Base-by-base conservation (phyloP, 202 grass and related monocot genomes). In the Bolboschoenoplectus hybrid region DNA sequence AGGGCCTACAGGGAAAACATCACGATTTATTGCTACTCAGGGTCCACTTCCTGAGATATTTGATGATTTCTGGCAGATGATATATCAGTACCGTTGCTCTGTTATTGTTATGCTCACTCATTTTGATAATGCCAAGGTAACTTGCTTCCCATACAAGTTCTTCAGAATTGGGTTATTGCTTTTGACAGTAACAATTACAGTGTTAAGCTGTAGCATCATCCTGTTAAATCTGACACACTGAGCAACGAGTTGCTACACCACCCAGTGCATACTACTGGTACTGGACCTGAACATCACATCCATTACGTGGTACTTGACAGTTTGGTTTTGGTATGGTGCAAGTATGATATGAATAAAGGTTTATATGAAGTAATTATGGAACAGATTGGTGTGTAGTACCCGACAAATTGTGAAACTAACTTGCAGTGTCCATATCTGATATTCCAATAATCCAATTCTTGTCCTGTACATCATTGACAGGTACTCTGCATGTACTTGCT, bases 11-110 rank as follows among this genome's bases (percentile, higher is more conserved):
- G 86, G 61, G 20, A 78, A 20, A 55, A 41, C 53, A 85, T 90
- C 82, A 34, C 87, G 85, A 39, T 98, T 98, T 78, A 98, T 98
- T 92, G 94, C 93, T 45, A 94, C 97, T 39, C 97, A 98, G 77
- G 97, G 93, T 44, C 97, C 97, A n/a, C 85, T 98, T 85, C 53
- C 84, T 20, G 87, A 85, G 74, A 96, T 93, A 47, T 85, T 88
- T 52, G 86, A 88, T 65, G 90, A 98, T 94, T 98, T 98, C 79
- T 98, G 96, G 96, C 88, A 96, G 80, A 98, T 98, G 96, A 89
- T 98, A 35, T 89, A 87, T 86, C 86, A 98, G 8, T 90, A 98
- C 85, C 82, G 20, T 9, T 96, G 96, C 85, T 85, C 91, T 86
- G 87, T 92, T 52, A 96, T 98, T 81, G 91, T 98, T 80, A 98